Evolutionary conservation across 768 basidiomycete genomes (phyloP), one percentile per base, ranked within the genome.

Genomic region (Hirschioporus abietinus): DNA sequence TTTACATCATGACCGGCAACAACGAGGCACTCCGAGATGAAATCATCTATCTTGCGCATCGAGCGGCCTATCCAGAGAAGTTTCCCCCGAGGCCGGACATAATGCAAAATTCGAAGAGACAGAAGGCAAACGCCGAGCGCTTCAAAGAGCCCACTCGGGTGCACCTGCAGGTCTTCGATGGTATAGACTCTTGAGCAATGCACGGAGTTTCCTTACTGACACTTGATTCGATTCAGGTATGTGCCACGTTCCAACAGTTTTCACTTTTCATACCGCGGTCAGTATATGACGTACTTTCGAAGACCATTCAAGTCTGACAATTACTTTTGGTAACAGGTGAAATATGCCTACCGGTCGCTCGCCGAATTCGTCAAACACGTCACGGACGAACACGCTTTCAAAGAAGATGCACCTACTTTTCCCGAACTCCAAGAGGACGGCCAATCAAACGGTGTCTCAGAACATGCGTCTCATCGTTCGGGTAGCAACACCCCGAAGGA

Each of bases 21-120:
- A 91, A 90, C 71, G 96, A 99, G 78, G 93, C 96, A 0, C 76
- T 98, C 58, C 82, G 95, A 64, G 96, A 99, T 74, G 96, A 98
- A 76, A 88, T 93, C 35, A 86, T 98, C 35, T 98, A 93, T 73
- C 78, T 91, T 10, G 95, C 96, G 0, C 96, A 99, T 73, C 94
- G 91, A 74, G 97, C 96, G 34, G 93, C 93, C 1, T 78, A 92
- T 74, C 97, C 97, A 0, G 83, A 86, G 2, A 82, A 79, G 68
- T 96, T 85, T 74, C 81, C 84, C 0, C 65, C 85, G 17, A 80
- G 73, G 61, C 72, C 79, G 8, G 84, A 80, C 15, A 86, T 90
- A 67, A 52, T 15, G 12, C 42, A 15, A 15, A 20, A 12, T 52
- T 52, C 42, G 42, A 5, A 52, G 42, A 52, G 42, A 52, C 42